Percentiles rank a stretch among this genome's conserved stretches.
Conservation (phyloP, 2,329 filamentous ascomycete species). For the Elsinoe ampelina region DNA sequence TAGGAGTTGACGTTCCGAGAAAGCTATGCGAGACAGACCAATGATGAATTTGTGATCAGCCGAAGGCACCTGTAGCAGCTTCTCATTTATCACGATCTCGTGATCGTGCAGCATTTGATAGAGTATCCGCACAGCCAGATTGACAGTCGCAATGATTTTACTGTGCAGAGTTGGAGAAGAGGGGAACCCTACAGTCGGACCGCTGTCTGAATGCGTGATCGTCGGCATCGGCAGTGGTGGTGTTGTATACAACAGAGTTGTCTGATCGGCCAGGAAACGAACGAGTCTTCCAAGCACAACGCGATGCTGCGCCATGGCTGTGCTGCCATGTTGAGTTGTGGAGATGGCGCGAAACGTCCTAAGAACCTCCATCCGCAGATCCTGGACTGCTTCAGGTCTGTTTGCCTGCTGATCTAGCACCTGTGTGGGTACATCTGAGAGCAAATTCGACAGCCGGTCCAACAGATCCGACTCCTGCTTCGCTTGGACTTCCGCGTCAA, state of each 20-base stretch:
- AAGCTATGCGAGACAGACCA: constrained; percentile 72
- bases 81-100: constrained; percentile 59
- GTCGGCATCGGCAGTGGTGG: constrained; percentile 16
- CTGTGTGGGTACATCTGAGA: constrained; percentile 42
- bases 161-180: constrained; percentile 27
- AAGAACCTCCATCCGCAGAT: constrained; percentile 40
- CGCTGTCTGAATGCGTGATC: not conserved
- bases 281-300: constrained; percentile 66
- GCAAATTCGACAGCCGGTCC: constrained; percentile 53
- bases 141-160: constrained; percentile 44
- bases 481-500: constrained; percentile 33
- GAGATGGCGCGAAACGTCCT: constrained; percentile 49
- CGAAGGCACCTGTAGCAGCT: constrained; percentile 59
- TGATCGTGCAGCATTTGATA: constrained; percentile 47
- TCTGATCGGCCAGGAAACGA: constrained; percentile 62
- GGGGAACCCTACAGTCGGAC: constrained; percentile 7
- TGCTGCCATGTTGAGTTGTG: constrained; percentile 51
- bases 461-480: constrained; percentile 41
- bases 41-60: constrained; percentile 76
- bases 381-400: constrained; percentile 31
- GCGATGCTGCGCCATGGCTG: constrained; percentile 58
- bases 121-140: constrained; percentile 51
- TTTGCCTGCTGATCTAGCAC: not conserved
- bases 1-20: constrained; percentile 68
- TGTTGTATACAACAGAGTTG: constrained; percentile 49